Evolutionary conservation across 1,284 basidiomycete species (phyloP).

Genomic region (Kalmanozyma brasiliensis): DNA sequence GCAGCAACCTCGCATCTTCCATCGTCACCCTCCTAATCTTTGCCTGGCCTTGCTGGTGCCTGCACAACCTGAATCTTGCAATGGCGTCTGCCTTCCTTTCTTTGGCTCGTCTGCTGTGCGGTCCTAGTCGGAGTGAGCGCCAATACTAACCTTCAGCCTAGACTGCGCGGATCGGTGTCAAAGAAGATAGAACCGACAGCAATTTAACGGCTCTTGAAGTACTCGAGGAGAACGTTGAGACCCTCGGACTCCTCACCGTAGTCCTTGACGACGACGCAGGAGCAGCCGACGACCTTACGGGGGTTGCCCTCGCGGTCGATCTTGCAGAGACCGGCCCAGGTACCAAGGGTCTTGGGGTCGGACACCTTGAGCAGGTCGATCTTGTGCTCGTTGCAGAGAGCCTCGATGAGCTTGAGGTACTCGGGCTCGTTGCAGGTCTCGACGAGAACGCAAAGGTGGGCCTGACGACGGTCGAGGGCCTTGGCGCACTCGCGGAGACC

Average conservation of each 20-base stretch:
- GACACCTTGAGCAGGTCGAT: constrained; percentile 98
- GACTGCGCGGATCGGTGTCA: neutral
- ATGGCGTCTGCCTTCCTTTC: neutral
- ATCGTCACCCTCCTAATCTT: neutral
- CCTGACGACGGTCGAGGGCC: constrained; percentile 97
- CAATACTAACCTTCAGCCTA: constrained; percentile 46
- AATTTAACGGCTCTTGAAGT: constrained; percentile 85
- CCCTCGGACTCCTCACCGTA: constrained; percentile 96
- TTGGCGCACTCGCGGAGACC: constrained; percentile 98
- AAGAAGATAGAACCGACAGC: neutral
- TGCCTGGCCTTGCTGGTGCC: no score
- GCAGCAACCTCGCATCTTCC: constrained; percentile 5
- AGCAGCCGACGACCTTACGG: constrained; percentile 78
- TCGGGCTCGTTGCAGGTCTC: constrained; percentile 99
- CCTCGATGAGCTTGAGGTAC: constrained; percentile 99
- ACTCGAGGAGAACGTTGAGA: constrained; percentile 93
- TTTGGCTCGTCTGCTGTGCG: neutral
- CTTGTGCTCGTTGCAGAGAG: constrained; percentile 98
- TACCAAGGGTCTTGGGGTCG: constrained; percentile 94
- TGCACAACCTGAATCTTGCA: no score
- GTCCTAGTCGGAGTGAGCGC: neutral
- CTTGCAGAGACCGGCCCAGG: constrained; percentile 93
- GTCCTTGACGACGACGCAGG: constrained; percentile 97
- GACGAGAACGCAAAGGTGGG: constrained; percentile 97
- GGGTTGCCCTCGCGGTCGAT: constrained; percentile 99